phyloP scores from a whole-genome alignment of 2,329 filamentous ascomycete species.

The Aspergillus chevalieri region DNA sequence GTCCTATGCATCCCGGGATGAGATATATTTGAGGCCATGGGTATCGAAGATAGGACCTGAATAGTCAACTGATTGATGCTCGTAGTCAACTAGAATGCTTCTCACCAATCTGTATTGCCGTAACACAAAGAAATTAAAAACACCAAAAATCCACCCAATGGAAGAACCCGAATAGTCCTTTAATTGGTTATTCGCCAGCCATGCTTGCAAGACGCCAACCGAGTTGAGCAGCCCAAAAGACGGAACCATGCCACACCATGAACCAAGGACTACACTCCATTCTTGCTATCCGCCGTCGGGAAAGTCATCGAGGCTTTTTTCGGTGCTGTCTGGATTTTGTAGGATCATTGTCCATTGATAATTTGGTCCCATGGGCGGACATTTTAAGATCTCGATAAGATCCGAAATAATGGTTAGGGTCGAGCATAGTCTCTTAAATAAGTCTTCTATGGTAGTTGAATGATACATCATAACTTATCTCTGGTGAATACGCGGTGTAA shows the following conservation, averaged over 20 bases:
- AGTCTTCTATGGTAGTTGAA: no score
- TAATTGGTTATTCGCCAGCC: background rate
- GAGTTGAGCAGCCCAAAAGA: background rate
- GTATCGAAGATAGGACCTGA: conserved; percentile 5
- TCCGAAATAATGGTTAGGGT: no score
- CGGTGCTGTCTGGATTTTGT: background rate
- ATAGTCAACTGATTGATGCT: background rate
- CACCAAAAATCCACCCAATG: background rate
- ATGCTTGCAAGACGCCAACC: background rate
- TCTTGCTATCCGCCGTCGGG: background rate
- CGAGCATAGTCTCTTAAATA: no score
- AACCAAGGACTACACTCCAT: background rate
- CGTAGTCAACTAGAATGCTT: background rate
- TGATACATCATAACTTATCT: no score
- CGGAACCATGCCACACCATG: background rate
- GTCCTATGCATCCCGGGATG: conserved; percentile 4
- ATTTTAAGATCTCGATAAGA: no score
- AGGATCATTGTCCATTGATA: no score
- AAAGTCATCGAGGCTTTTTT: background rate
- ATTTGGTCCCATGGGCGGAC: no score
- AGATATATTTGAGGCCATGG: conserved; percentile 1
- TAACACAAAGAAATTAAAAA: background rate
- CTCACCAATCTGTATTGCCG: background rate
- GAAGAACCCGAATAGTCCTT: background rate
- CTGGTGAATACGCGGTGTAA: no score